phyloP scores from a whole-genome alignment of 257 asterid species.

The Ajuga chamaepitys region DNA sequence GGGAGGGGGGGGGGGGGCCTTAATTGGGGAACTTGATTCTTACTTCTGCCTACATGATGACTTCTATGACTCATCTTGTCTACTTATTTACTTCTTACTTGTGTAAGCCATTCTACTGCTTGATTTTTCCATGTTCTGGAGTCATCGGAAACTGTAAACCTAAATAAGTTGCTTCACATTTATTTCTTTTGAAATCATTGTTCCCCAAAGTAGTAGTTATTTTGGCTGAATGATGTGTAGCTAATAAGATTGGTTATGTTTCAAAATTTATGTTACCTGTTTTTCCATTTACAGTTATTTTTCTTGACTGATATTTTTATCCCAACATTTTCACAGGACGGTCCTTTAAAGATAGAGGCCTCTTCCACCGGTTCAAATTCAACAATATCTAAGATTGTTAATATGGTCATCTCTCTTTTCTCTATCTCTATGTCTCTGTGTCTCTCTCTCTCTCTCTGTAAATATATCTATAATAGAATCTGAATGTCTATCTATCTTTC shows the following conservation, averaged over 20 bases:
- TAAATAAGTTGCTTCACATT: neutral
- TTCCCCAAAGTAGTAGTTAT: neutral
- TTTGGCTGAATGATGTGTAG: neutral
- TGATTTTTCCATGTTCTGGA: conserved; percentile 8
- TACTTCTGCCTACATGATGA: neutral
- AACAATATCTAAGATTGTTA: conserved; percentile 88
- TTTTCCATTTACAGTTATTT: neutral
- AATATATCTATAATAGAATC: too few relatives aligned
- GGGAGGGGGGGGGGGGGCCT: neutral
- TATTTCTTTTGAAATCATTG: neutral
- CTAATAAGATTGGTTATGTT: neutral
- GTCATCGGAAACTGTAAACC: neutral
- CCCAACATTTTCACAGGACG: conserved; percentile 56
- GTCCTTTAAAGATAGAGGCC: conserved; percentile 87
- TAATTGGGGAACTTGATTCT: neutral
- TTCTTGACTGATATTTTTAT: conserved; percentile 20
- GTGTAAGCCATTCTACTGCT: neutral
- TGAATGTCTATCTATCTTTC: too few relatives aligned
- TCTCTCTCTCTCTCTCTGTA: neutral
- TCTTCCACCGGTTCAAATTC: conserved; percentile 91
- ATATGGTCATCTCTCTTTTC: conserved; percentile 46
- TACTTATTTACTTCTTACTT: neutral
- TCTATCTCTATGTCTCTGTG: conserved; percentile 14
- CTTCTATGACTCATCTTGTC: neutral
- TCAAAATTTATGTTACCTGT: neutral